Evolutionary conservation across 768 basidiomycete genomes (phyloP), one percentile per base, ranked within the genome.

Genomic region (Thelephora ganbajun): DNA sequence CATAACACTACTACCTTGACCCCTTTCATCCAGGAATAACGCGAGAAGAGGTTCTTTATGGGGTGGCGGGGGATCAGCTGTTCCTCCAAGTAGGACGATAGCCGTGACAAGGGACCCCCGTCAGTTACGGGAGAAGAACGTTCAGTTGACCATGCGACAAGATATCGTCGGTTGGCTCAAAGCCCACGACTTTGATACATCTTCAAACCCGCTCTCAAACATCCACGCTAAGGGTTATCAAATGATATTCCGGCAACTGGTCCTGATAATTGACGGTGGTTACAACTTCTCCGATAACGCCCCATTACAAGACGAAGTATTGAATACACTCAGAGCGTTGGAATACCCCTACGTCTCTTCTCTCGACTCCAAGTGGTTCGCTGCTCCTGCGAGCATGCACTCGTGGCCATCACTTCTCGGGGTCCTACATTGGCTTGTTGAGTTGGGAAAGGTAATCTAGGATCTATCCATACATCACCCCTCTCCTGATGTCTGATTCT

Each of bases 361-460:
- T 49, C 73, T 97, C 14, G 87, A 90, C 54, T 79, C 80, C 45
- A 92, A 87, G 53, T 89, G 87, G 74, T 64, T 98, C 4, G 82
- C 82, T 6, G 83, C 92, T 2, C 86, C 91, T 0, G 93, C 88
- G 0, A 83, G 81, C 47, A 83, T 85, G 69, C 85, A 89, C 63
- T 80, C 83, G n/a, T 98, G 94, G 96, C 88, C 90, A 0, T 70
- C 77, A 18, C 64, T 96, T 20, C 69, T 98, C 13, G 94, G 86
- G 18, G 84, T 87, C 57, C 60, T 98, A 33, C 85, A 93, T 63
- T 99, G 96, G 96, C 66, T 99, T 12, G 87, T 86, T 6, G 82
- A 88, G 55, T 62, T 88, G 53, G 82, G 84, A 56, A 83, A 82
- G 67, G 94, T 93, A 56, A 22, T 70, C 60, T n/a, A 5, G 18